Evolutionary conservation across 1,284 basidiomycete genomes (phyloP).

Genomic region (Marasmius oreades): DNA sequence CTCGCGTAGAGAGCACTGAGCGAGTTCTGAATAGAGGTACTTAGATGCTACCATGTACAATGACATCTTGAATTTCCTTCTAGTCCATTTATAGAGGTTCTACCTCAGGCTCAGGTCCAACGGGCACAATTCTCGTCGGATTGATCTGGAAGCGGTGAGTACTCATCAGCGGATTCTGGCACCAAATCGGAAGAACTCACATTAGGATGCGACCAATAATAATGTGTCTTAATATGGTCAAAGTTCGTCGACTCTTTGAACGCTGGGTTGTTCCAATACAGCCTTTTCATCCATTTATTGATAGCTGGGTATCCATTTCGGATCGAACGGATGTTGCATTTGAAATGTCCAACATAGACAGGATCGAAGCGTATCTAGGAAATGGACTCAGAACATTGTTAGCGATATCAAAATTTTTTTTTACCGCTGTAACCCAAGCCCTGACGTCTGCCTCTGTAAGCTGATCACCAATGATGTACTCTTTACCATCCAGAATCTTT

Average conservation of each 20-base stretch:
- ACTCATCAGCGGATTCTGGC: background rate
- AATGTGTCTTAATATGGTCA: conserved; percentile 84
- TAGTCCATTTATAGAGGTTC: conserved; percentile 26
- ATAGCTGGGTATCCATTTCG: conserved; percentile 80
- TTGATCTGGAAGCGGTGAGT: conserved; percentile 51
- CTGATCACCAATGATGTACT: conserved; percentile 77
- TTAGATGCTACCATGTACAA: no score
- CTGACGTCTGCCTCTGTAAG: conserved; percentile 93
- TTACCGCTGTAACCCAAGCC: conserved; percentile 86
- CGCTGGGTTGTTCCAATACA: conserved; percentile 89
- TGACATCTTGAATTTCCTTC: background rate
- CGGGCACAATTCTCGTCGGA: conserved; percentile 69
- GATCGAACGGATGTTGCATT: conserved; percentile 85
- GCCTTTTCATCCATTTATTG: conserved; percentile 81
- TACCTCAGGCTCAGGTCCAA: conserved; percentile 71
- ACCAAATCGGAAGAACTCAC: conserved; percentile 29
- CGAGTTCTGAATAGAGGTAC: no score
- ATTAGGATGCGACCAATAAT: conserved; percentile 69
- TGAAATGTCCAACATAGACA: conserved; percentile 91
- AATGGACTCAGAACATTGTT: background rate
- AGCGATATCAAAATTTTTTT: conserved; percentile 24
- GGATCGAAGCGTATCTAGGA: conserved; percentile 64
- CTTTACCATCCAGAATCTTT: conserved; percentile 70
- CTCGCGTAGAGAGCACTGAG: no score
- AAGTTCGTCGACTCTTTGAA: conserved; percentile 92